A percentile compares a stretch with the other conserved stretches of the same genome.
phyloP scores from a whole-genome alignment of 805 yeast species.

The Candida pini region DNA sequence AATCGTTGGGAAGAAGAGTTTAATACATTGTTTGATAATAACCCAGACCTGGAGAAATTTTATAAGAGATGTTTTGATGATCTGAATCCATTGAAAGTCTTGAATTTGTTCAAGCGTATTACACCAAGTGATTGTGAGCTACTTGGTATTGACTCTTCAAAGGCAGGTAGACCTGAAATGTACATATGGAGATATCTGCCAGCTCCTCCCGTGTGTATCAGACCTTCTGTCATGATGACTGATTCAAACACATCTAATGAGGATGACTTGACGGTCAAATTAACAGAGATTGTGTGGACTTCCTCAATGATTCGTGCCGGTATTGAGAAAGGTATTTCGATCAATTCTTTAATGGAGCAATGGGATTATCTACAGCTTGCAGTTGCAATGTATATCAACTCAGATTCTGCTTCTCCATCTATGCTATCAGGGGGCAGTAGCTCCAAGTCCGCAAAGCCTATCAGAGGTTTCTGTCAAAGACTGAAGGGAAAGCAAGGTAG shows the following conservation, averaged over 20 bases:
- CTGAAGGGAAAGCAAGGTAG: conserved; percentile 98
- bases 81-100: conserved; percentile 84
- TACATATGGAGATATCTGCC: conserved; percentile 96
- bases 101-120: conserved; percentile 82
- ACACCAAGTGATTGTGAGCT: conserved; percentile 86
- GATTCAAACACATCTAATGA: conserved; percentile 88
- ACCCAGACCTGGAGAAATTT: conserved; percentile 86
- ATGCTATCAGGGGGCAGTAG: conserved; percentile 62
- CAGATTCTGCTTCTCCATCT: conserved; percentile 85
- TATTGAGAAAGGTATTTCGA: conserved; percentile 88
- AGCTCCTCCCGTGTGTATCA: conserved; percentile 97
- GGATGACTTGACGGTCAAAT: conserved; percentile 92
- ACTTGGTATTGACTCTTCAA: conserved; percentile 80
- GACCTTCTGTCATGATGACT: conserved; percentile 95
- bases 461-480: conserved; percentile 94
- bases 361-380: conserved; percentile 97
- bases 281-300: conserved; percentile 96
- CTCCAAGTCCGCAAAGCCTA: conserved; percentile 62
- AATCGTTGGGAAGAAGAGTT: conserved; percentile 83
- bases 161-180: conserved; percentile 92
- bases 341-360: conserved; percentile 93
- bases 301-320: conserved; percentile 93
- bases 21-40: conserved; percentile 61
- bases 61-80: conserved; percentile 87
- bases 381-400: conserved; percentile 95